Evolutionary conservation across 371 early-diverging fungal species (phyloP), one percentile per base, ranked within the genome.

Genomic region (Mortierella sp.): DNA sequence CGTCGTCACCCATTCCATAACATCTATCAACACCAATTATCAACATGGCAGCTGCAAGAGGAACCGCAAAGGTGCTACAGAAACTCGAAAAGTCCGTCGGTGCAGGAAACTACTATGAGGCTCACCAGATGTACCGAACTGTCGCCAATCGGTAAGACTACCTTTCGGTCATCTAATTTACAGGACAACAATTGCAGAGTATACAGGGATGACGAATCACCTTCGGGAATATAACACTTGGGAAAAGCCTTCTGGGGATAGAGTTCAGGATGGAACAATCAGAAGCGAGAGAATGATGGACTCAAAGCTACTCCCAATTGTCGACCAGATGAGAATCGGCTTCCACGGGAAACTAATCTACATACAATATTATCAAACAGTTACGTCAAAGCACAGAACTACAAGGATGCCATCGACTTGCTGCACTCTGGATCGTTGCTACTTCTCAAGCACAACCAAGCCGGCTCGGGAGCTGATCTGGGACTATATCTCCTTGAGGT

Each of bases 51-150:
- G 81, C 85, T 49, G 85, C 85, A 57, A 89, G 86, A 88, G 95
- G 93, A 69, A 90, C 89, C 6, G 88, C 89, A 70, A 91, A 91
- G 68, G 89, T 89, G n/a, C 83, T 92, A 23, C 84, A 89, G 55
- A 93, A 93, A 68, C 85, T 93, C 32, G 85, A 91, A 73, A 83
- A 83, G 51, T 88, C 90, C 37, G 89, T 93, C n/a, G 86, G 88
- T 54, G 90, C 87, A 65, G 95, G 94, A 32, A 93, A 96, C 83
- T 96, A 93, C 83, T 96, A 96, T 86, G 96, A 95, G 76, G 95
- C 96, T 6, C 96, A 96, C 76, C 96, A 96, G 83, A 95, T 95
- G 95, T 94, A 94, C 83, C 91, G 94, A 71, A 95, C 96, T 29
- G 93, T 96, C 43, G 91, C 92, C 77, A 92, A 92, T 85, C 87